Percentiles rank a stretch among this genome's conserved stretches.
These are phyloP conservation scores for Astrephomene gubernaculifera DNA, from an alignment of 139 green algal genomes.

Conservation along the genomic window DNA sequence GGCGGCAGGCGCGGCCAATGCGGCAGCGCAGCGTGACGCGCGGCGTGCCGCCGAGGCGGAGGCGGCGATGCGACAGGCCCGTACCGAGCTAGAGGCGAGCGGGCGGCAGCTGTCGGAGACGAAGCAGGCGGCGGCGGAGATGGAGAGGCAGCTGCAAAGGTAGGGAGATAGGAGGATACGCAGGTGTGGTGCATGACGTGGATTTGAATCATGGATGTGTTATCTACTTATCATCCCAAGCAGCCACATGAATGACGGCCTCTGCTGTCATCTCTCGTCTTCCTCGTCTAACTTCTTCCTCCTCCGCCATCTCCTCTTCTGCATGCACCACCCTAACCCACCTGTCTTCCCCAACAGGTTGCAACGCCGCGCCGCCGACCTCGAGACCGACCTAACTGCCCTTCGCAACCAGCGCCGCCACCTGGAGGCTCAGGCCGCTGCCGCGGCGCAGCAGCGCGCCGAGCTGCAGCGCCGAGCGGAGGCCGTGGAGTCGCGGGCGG, in stretches of 20 bases:
- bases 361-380: background rate
- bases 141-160: background rate
- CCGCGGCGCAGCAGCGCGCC: background rate
- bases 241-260: too few species aligned
- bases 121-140: conserved; percentile 1
- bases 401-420: background rate
- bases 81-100: background rate
- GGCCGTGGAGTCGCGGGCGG: background rate
- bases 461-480: conserved; percentile 12
- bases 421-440: background rate
- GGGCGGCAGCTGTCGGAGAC: background rate
- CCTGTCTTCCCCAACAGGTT: background rate
- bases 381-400: conserved; percentile 12
- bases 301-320: background rate
- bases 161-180: background rate
- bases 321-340: background rate
- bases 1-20: background rate
- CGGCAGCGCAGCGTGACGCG: background rate
- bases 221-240: too few species aligned
- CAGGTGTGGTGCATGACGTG: too few species aligned
- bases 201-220: too few species aligned
- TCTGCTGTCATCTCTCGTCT: background rate
- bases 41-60: conserved; percentile 2
- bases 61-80: background rate
- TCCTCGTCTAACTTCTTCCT: background rate